Evolutionary conservation across 306 rosid species (phyloP).

Genomic region (Medicago truncatula): MtrunA17r5.0-ANR NC_053042.1:46547501-46548000

Average conservation of each 20-base stretch:
- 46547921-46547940: slow-evolving; percentile 37
- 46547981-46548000: slow-evolving; percentile 23
- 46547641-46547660: slow-evolving; percentile 97
- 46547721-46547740: slow-evolving; percentile 27
- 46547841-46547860: slow-evolving; percentile 83
- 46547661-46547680: slow-evolving; percentile 87
- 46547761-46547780: slow-evolving; percentile 10
- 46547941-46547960: slow-evolving; percentile 26
- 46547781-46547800: slow-evolving; percentile 22
- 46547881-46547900: slow-evolving; percentile 83
- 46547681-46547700: slow-evolving; percentile 96
- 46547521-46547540: slow-evolving; percentile 28
- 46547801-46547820: slow-evolving; percentile 9
- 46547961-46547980: slow-evolving; percentile 20
- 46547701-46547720: slow-evolving; percentile 64
- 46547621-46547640: slow-evolving; percentile 53
- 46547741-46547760: slow-evolving; percentile 23
- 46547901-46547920: slow-evolving; percentile 89
- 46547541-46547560: slow-evolving; percentile 21
- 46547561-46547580: slow-evolving; percentile 25
- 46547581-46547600: slow-evolving; percentile 2
- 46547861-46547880: slow-evolving; percentile 80
- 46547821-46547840: slow-evolving; percentile 18
- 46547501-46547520: slow-evolving; percentile 28
- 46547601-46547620: slow-evolving; percentile 24